Base-by-base conservation (phyloP, 2,329 filamentous ascomycete genomes). In the Cladosporium halotolerans region DNA sequence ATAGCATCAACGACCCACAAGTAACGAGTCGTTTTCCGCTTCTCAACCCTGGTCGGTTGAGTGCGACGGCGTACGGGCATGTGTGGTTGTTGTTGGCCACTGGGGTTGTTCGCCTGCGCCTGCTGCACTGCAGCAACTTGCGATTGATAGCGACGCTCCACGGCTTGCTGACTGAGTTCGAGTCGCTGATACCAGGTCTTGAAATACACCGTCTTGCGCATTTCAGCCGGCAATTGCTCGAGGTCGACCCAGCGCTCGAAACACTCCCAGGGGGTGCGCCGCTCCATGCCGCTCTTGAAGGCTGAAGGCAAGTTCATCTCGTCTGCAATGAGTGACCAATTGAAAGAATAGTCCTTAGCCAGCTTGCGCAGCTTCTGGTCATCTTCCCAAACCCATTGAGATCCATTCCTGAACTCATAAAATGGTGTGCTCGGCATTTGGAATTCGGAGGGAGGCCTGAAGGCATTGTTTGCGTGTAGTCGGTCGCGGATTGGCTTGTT, bases 151-250 rank as follows among this genome's bases (percentile, higher is more conserved):
- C 82, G 77, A 11, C 79, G 77, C 55, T 79, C 71, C 4, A 83
- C 76, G 42, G 77, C 79, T 58, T 80, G 76, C 52, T 83, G 79
- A 23, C 83, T 83, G 52, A 80, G 76, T 62, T 86, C 82, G 41
- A 86, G 73, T 38, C 83, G 73, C 52, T 79, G 74, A 57, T 82
- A 81, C 62, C 85, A 86, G 9, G 81, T 82, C 64, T 90, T 89
- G 77, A 97, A 99, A 68, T 97, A 99, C 42, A 91, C 86, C 0
- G 89, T 96, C 73, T 96, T 96, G 14, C 87, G 85, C 86, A 97
- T 95, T 60, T 99, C 93, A 9, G 86, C 82, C 4, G 93, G 92
- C 36, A 96, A 76, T 1, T 91, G 90, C 72, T 97, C 93, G 10
- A 97, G 75, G 61, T 88, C 85, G 52, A 96, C 87, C 92, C 92